Base-by-base conservation (phyloP, 805 yeast genomes). In the Suhomyces sp. region DNA sequence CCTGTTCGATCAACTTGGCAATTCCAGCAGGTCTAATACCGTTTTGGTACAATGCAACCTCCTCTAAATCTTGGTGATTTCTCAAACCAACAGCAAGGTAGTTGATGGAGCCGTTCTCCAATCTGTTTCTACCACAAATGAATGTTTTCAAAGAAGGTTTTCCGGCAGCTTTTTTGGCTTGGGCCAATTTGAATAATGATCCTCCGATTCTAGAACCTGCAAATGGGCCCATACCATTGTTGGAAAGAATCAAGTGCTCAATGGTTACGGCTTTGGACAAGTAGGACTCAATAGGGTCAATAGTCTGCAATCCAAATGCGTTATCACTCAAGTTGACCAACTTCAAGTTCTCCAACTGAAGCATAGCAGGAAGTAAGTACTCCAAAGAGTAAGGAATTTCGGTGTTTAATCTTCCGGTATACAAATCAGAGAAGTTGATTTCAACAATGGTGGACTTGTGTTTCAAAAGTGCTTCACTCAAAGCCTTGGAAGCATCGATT, bases 181-280 rank as follows among this genome's bases (percentile, higher is more conserved):
- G 69, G 19, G 94, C 84, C 58, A 93, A 79, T 60, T 81, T 79
- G 72, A 77, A 89, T 46, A 94, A 80, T 4, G 97, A 89, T 62
- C 84, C 84, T 55, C 97, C 99, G 56, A 94, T 88, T 68, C 96
- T 83, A 53, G 93, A 87, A 62, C 99, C 99, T 0, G 98, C 96
- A 68, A 88, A 88, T 24, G 99, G 99, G 35, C 99, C 99, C 84
- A 94, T 87, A 52, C 99, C 99, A 69, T 94, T 94, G 73, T 94
- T 94, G 46, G 97, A 87, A 57, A 94, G 77, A 59, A 90, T 85
- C 69, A 94, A 80, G 67, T 94, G 97, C 70, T 89, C 87, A 52
- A 94, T 73, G 24, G 96, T 84, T 15, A 83, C 80, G 35, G 93
- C 96, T 61, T 86, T 78, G 10, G 88, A 74, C 54, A 94, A 76